Evolutionary conservation across 1,284 basidiomycete genomes (phyloP), one percentile per base, ranked within the genome.

Genomic region (Rhodotorula sp.): DNA sequence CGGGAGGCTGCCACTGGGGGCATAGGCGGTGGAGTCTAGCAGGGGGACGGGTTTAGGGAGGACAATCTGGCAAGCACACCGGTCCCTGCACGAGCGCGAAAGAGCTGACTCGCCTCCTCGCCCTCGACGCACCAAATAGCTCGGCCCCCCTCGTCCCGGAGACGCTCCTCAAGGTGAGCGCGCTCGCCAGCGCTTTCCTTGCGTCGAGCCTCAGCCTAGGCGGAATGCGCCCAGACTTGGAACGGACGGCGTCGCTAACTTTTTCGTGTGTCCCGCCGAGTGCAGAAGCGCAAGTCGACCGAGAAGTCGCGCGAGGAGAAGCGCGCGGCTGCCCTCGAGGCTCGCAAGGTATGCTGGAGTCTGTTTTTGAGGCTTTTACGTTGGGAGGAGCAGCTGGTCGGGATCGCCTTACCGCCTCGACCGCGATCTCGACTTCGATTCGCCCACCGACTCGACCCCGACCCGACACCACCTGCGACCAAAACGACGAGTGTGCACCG

Each of bases 241-340:
- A 0, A 10, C 28, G 26, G 8, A 57, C 67, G 64, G 55, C 65
- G 62, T 16, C 1, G 4, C 28, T 14, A 2, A 7, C 43, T 18
- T 16, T 34, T 16, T 31, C 8, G 38, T 43, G 38, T 14, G 10
- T 28, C 19, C 28, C 1, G 1, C n/a, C 14, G 54, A 43, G 15
- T 43, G 55, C 64, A 76, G 88, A 99, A 98, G 88, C 89, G 97
- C 85, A 95, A 97, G 87, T 90, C 94, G 84, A 97, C 90, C 82
- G 93, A 95, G 86, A 97, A 97, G 88, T 90, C 90, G 77, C 88
- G 94, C 80, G 94, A 97, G 87, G 95, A 97, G 83, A 93, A 92
- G 82, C 86, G 95, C 80, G 88, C 87, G 77, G 91, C 92, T 77
- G 91, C 92, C 50, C 83, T 86, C 64, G 91, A 91, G 81, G 91